Conservation (phyloP, 129 eudicot species). For the Daucus carota region DNA sequence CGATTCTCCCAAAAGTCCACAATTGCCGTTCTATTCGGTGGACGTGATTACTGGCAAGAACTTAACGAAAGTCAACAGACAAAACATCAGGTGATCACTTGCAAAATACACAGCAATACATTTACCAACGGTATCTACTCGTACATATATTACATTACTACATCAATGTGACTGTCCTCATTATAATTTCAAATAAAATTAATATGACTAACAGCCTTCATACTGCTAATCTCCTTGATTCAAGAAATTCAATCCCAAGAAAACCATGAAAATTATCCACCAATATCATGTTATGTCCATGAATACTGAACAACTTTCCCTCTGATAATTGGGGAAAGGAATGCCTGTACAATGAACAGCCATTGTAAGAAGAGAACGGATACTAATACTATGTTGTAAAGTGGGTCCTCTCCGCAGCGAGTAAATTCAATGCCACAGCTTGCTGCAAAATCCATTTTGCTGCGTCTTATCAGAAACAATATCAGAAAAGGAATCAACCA, state of each 20-base stretch:
- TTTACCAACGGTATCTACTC: background rate
- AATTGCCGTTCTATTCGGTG: no score
- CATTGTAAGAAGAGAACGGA: background rate
- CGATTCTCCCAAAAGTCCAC: no score
- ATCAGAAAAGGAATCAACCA: constrained; percentile 76
- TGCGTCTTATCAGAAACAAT: constrained; percentile 55
- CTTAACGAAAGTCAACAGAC: no score
- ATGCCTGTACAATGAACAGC: constrained; percentile 4
- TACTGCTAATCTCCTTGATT: background rate
- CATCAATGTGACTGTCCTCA: background rate
- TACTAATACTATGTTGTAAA: background rate
- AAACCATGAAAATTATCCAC: constrained; percentile 5
- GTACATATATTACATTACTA: constrained; percentile 4
- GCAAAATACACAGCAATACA: background rate
- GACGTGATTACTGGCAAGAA: no score
- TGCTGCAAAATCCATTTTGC: constrained; percentile 40
- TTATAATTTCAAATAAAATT: background rate
- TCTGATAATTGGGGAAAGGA: background rate
- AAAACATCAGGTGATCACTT: no score
- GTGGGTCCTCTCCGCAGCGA: background rate
- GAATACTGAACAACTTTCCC: background rate
- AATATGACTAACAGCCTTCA: background rate
- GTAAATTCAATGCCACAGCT: constrained; percentile 34
- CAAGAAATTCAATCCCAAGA: background rate
- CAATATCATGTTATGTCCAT: background rate